phyloP scores from a whole-genome alignment of 495 filamentous ascomycete species.

The Aspergillus egyptiacus region DNA sequence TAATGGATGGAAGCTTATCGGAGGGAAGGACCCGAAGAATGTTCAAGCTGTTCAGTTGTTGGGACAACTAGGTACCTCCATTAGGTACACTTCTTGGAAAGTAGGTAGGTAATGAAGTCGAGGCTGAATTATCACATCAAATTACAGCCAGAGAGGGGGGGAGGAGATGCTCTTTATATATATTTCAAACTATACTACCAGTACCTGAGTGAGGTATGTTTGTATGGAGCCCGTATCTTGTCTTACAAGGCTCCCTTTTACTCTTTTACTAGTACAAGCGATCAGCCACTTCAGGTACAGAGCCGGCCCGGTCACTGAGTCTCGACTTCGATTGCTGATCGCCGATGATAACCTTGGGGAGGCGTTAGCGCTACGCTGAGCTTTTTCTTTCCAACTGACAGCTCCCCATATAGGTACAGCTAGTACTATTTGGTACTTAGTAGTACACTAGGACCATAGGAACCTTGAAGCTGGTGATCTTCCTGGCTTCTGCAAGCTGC shows the following conservation, averaged over 20 bases:
- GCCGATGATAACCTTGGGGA: neutral
- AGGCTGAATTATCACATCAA: neutral
- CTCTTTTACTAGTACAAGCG: constrained; percentile 22
- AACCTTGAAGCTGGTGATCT: too few species aligned
- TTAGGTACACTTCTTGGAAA: too few species aligned
- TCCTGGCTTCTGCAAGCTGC: too few species aligned
- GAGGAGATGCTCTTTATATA: constrained; percentile 8
- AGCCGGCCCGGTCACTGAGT: constrained; percentile 17
- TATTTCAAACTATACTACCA: constrained; percentile 2
- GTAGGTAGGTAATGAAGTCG: neutral
- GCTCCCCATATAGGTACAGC: neutral
- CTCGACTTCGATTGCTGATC: constrained; percentile 13
- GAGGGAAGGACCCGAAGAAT: neutral
- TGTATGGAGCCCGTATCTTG: neutral
- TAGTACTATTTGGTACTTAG: too few species aligned
- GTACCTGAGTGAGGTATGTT: too few species aligned
- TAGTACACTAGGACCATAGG: too few species aligned
- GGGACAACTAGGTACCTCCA: too few species aligned
- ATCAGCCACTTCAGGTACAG: constrained; percentile 23
- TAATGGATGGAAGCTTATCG: constrained; percentile 15
- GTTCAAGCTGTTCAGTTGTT: neutral
- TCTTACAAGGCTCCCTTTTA: neutral
- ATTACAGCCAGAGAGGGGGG: neutral
- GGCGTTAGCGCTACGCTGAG: neutral
- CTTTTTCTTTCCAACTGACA: constrained; percentile 1